Evolutionary conservation across 495 filamentous ascomycete genomes (phyloP), one percentile per base, ranked within the genome.

Genomic region (Echria macrotheca): DNA sequence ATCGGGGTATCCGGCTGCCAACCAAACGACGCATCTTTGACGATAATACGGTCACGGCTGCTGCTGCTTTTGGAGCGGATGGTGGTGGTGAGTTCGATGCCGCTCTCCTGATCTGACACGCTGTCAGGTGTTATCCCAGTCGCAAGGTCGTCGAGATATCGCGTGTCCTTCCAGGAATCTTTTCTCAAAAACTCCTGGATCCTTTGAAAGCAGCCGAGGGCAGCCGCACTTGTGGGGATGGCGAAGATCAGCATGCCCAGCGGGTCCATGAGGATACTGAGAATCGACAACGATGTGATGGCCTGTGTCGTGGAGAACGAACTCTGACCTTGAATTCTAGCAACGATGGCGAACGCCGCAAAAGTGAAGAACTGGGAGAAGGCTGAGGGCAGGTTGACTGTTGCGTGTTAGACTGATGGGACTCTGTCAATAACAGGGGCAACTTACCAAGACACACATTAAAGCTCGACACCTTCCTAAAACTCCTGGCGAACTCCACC

Each of bases 401-500:
- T 18, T 31, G 24, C n/a, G n/a, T n/a, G n/a, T n/a, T n/a, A n/a
- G n/a, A n/a, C n/a, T n/a, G n/a, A n/a, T n/a, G n/a, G n/a, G n/a
- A n/a, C n/a, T n/a, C n/a, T n/a, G n/a, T n/a, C n/a, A n/a, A n/a
- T n/a, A n/a, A n/a, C n/a, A n/a, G n/a, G n/a, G n/a, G n/a, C n/a
- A n/a, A n/a, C n/a, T n/a, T 39, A 56, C 49, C 39, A 17, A 56
- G 47, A n/a, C 42, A 56, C 9, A 45, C 28, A 14, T 49, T 26
- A 36, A 48, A 49, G 8, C 44, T 44, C 15, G 46, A 46, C n/a
- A 57, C 35, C 15, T 28, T 42, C n/a, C 54, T 45, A 40, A 32
- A 58, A 5, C 35, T 29, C 37, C 45, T 55, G 4, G 56, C 55
- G 15, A 49, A 32, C 14, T 67, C 55, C 12, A 83, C 36, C 50